Base-by-base conservation (phyloP, 2,329 filamentous ascomycete species). In the Fusarium sarcochroum region DNA sequence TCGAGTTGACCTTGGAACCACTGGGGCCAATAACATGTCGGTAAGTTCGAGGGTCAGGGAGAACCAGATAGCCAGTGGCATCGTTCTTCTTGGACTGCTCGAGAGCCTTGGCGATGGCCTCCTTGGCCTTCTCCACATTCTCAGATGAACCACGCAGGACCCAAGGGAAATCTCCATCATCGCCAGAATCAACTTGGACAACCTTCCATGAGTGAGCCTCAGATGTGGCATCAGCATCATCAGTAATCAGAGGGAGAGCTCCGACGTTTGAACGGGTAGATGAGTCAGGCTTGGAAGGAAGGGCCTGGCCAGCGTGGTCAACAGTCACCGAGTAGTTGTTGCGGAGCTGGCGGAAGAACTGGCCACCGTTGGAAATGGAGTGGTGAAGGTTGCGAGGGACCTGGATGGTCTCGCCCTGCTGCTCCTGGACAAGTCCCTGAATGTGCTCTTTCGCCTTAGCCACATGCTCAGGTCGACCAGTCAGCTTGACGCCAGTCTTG, bases 1-100 rank as follows among this genome's bases (percentile, higher is more conserved):
- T 98, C 41, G 89, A 84, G 81, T 98, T 98, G 79, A 99, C 97
- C 80, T 95, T 95, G 79, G 89, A 92, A 61, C 96, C 96, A 62
- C 91, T 92, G 69, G 91, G 90, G 6, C 96, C 96, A 72, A 99
- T 94, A 48, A 99, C 93, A 69, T 92, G 92, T 66, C 95, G 89
- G 84, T 98, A 97, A 46, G 93, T 93, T 72, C 88, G 89, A 13
- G 96, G 93, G 77, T 99, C 95, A 0, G 95, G 92, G 38, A 99
- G 87, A 69, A 96, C 90, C 35, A 99, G 87, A 79, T 97, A 98
- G 7, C 96, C 96, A 1, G 90, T 93, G 6, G 90, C 89, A 45
- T 85, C 90, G 77, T 86, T 90, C 81, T 90, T 90, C 68, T 86
- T 82, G 5, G 91, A 90, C 75, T 92, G 88, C 66, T 90, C 87